phyloP scores from a whole-genome alignment of 2,329 filamentous ascomycete genomes.

The Apiospora arundinis region DNA sequence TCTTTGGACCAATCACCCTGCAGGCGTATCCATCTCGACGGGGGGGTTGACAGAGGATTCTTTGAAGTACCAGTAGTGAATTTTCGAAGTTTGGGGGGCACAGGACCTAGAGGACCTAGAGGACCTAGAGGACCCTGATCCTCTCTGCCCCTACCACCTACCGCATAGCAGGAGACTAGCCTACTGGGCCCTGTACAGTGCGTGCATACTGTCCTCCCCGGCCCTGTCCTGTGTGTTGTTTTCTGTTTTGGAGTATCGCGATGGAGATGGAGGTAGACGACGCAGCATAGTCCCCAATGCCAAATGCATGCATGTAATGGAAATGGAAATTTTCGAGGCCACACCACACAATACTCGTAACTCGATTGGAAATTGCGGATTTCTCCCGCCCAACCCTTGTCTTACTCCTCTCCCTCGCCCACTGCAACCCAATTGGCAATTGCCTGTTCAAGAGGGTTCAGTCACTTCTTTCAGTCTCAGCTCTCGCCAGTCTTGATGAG shows the following conservation, averaged over 20 bases:
- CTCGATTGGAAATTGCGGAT: conserved; percentile 14
- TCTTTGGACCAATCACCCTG: neutral
- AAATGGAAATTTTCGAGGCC: neutral
- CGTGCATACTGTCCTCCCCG: neutral
- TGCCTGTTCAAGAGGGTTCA: neutral
- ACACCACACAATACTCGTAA: neutral
- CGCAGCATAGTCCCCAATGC: conserved; percentile 1
- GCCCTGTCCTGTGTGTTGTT: neutral
- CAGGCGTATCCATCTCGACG: conserved; percentile 2
- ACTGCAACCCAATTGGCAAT: neutral
- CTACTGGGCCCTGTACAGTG: conserved; percentile 6
- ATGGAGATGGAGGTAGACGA: neutral
- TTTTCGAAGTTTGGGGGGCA: conserved; percentile 9
- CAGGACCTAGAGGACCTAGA: too few species aligned
- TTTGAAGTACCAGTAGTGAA: neutral
- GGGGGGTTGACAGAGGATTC: conserved; percentile 11
- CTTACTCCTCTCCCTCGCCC: neutral
- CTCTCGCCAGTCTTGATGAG: neutral
- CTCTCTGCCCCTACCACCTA: conserved; percentile 8
- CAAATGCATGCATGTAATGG: neutral
- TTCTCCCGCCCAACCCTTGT: conserved; percentile 4
- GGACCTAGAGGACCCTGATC: conserved; percentile 13
- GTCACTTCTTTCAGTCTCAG: conserved; percentile 6
- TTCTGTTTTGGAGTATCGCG: neutral
- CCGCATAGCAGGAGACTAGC: neutral